Evolutionary conservation across 805 yeast genomes (phyloP).

Genomic region (Candida insectalens): DNA sequence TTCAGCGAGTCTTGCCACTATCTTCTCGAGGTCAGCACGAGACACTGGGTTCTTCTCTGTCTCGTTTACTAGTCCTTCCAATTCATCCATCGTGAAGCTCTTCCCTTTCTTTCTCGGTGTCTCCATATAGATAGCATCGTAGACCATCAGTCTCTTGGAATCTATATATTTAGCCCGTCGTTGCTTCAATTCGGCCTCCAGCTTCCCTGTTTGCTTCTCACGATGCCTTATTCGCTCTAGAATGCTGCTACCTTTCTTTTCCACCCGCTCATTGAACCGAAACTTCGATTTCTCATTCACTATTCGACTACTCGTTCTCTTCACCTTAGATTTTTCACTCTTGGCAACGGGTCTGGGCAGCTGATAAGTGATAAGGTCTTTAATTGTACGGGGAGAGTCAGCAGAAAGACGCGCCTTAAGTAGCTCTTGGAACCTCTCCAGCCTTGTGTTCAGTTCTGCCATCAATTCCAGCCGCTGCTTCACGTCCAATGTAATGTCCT

Average conservation of each 20-base stretch:
- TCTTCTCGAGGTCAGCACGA: constrained; percentile 9
- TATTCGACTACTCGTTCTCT: not conserved
- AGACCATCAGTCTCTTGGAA: constrained; percentile 13
- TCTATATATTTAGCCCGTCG: constrained; percentile 5
- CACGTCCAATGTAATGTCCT: not conserved
- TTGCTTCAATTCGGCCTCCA: constrained; percentile 2
- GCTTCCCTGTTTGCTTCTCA: constrained; percentile 18
- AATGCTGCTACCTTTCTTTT: constrained; percentile 9
- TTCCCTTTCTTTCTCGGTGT: constrained; percentile 9
- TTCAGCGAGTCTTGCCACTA: constrained; percentile 6
- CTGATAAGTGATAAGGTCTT: not conserved
- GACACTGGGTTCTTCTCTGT: constrained; percentile 11
- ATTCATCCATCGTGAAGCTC: constrained; percentile 8
- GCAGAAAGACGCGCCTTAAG: not conserved
- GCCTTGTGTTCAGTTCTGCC: not conserved
- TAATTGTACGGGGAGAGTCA: not conserved
- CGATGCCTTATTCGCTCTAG: constrained; percentile 30
- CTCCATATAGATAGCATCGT: constrained; percentile 17
- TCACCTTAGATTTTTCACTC: not conserved
- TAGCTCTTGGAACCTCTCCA: not conserved
- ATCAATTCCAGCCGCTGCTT: not conserved
- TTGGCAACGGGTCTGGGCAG: not conserved
- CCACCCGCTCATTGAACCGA: constrained; percentile 23
- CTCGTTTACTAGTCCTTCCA: constrained; percentile 14
- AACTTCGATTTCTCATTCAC: constrained; percentile 27